A percentile compares a stretch with the other conserved stretches of the same genome.
phyloP scores from a whole-genome alignment of 2,329 filamentous ascomycete species.

The Tolypocladium amazonense region DNA sequence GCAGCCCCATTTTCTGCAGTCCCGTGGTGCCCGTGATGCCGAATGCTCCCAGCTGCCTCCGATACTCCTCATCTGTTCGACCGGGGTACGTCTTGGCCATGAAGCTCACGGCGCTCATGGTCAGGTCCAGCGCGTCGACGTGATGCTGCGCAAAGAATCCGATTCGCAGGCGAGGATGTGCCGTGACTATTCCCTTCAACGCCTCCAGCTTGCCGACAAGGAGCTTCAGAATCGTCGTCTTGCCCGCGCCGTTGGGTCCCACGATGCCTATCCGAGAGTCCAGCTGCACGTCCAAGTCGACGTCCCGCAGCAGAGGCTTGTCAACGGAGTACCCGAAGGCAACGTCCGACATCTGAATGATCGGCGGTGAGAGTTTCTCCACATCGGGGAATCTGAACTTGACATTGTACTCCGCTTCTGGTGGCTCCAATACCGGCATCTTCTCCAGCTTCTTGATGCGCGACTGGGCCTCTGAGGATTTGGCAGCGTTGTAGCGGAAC shows the following conservation, averaged over 20 bases:
- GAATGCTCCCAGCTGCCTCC: slow-evolving; percentile 83
- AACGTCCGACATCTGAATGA: slow-evolving; percentile 93
- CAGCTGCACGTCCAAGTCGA: slow-evolving; percentile 93
- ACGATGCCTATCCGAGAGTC: slow-evolving; percentile 98
- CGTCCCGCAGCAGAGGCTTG: slow-evolving; percentile 68
- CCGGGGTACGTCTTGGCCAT: slow-evolving; percentile 91
- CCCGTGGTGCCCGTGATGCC: slow-evolving; percentile 90
- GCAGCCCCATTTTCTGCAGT: slow-evolving; percentile 85
- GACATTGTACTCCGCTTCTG: slow-evolving; percentile 89
- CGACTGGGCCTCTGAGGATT: slow-evolving; percentile 95
- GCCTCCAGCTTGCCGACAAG: slow-evolving; percentile 78
- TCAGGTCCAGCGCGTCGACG: slow-evolving; percentile 90
- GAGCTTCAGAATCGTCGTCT: slow-evolving; percentile 97
- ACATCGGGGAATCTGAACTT: slow-evolving; percentile 97
- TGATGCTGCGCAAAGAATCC: slow-evolving; percentile 99
- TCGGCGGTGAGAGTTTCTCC: slow-evolving; percentile 93
- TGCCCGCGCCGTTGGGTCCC: slow-evolving; percentile 97
- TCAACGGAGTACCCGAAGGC: slow-evolving; percentile 80
- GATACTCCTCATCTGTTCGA: slow-evolving; percentile 91
- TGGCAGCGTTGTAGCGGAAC: slow-evolving; percentile 97
- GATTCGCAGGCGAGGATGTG: slow-evolving; percentile 77
- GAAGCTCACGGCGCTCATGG: slow-evolving; percentile 81
- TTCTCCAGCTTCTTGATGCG: slow-evolving; percentile 98
- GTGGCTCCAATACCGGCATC: slow-evolving; percentile 84
- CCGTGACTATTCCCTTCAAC: slow-evolving; percentile 70